Evolutionary conservation across 2,329 filamentous ascomycete species (phyloP).

Genomic region (Trichoderma sp.): DNA sequence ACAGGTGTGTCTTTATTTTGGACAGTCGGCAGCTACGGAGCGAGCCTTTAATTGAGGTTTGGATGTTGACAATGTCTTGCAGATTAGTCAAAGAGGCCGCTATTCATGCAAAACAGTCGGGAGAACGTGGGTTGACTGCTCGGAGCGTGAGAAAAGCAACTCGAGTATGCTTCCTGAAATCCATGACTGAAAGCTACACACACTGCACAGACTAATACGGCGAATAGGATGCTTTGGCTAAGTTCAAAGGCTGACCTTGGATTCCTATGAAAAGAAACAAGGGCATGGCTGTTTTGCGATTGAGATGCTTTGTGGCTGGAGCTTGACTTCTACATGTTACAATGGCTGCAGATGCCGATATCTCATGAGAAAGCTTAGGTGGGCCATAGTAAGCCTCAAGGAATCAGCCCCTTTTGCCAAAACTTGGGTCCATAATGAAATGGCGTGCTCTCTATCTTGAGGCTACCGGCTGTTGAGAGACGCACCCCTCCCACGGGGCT

Average conservation of each 20-base stretch:
- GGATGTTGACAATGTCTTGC: not conserved
- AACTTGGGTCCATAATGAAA: not conserved
- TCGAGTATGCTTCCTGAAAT: constrained; percentile 51
- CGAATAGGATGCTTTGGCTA: constrained; percentile 60
- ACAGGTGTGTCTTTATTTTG: constrained; percentile 45
- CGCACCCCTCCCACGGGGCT: not conserved
- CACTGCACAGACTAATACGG: not conserved
- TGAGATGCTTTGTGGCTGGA: not conserved
- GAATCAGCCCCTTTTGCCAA: not conserved
- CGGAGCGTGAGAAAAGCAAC: constrained; percentile 76
- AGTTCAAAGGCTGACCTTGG: constrained; percentile 61
- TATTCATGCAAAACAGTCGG: constrained; percentile 71
- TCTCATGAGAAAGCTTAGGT: not conserved
- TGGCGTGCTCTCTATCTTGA: not conserved
- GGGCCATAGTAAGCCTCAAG: not conserved
- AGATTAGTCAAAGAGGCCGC: constrained; percentile 78
- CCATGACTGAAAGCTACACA: not conserved
- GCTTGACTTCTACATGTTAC: not conserved
- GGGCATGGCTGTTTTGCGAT: not conserved
- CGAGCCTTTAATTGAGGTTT: not conserved
- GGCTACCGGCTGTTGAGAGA: not conserved
- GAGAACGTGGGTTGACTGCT: constrained; percentile 71
- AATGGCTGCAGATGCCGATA: not conserved
- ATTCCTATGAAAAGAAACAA: not conserved
- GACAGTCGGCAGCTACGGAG: not conserved